Percentiles rank a stretch among this genome's conserved stretches.
phyloP scores from a whole-genome alignment of 306 rosid species.

The Cucumis melo region DNA sequence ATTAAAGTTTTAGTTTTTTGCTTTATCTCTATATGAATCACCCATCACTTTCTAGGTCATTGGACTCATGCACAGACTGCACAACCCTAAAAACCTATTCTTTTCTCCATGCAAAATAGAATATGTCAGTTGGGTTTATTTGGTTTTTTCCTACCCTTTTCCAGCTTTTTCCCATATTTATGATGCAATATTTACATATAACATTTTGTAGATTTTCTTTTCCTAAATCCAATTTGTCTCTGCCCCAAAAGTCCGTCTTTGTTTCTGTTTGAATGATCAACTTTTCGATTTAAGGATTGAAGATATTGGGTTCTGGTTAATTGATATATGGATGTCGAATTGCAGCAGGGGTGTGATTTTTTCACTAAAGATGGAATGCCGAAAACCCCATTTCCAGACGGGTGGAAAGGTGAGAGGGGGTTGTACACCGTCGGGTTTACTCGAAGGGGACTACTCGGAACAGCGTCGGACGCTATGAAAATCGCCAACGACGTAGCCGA shows the following conservation, averaged over 20 bases:
- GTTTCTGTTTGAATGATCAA: not conserved
- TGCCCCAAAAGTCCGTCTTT: not conserved
- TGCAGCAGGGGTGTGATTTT: slow-evolving; percentile 41
- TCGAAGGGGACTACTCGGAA: slow-evolving; percentile 68
- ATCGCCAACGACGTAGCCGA: slow-evolving; percentile 51
- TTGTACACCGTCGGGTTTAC: slow-evolving; percentile 82
- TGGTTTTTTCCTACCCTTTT: not conserved
- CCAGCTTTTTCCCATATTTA: not conserved
- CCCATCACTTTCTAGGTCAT: slow-evolving; percentile 30
- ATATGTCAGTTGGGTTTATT: slow-evolving; percentile 14
- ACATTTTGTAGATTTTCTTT: not conserved
- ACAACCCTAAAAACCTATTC: slow-evolving; percentile 41
- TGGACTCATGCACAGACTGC: slow-evolving; percentile 30
- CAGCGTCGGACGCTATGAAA: slow-evolving; percentile 52
- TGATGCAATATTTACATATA: not conserved
- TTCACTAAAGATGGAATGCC: slow-evolving; percentile 84
- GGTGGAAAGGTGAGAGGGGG: slow-evolving; percentile 82
- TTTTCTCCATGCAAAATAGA: slow-evolving; percentile 62
- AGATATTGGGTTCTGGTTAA: not conserved
- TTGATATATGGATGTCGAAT: not conserved
- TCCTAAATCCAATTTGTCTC: not conserved
- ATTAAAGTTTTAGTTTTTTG: slow-evolving; percentile 22
- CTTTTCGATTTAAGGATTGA: not conserved
- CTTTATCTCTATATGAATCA: slow-evolving; percentile 44
- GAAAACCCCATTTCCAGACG: slow-evolving; percentile 60